A percentile compares a stretch with the other conserved stretches of the same genome.
These are phyloP conservation scores for Catenaria anguillulae DNA, from an alignment of 371 early-diverging fungal genomes.

Conservation along the genomic window DNA sequence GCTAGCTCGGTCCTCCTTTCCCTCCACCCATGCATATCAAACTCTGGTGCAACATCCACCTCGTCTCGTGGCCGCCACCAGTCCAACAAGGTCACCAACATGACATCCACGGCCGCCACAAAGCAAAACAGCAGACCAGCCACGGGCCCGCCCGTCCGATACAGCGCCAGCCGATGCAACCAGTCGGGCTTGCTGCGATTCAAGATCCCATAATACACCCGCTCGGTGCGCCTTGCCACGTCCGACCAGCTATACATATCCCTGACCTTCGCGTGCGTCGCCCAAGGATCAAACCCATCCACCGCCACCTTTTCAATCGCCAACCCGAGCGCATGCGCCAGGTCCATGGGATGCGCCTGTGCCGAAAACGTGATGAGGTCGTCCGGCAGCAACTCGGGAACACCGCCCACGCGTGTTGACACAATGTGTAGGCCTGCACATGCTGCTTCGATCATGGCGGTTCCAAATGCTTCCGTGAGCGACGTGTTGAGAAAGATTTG, in stretches of 20 bases:
- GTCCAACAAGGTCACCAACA: conserved; percentile 66
- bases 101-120: conserved; percentile 70
- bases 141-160: conserved; percentile 77
- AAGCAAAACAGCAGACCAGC: conserved; percentile 85
- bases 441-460: conserved; percentile 98
- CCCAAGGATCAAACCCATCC: conserved; percentile 44
- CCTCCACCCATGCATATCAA: conserved; percentile 11
- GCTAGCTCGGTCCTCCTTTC: too few species aligned
- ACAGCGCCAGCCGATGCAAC: conserved; percentile 64
- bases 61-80: conserved; percentile 55
- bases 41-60: conserved; percentile 53
- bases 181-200: conserved; percentile 13
- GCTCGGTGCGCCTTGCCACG: conserved; percentile 84
- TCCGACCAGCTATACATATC: conserved; percentile 93
- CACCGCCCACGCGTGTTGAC: conserved; percentile 96
- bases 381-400: conserved; percentile 92
- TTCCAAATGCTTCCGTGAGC: conserved; percentile 98
- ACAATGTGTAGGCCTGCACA: conserved; percentile 94
- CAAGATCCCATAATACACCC: conserved; percentile 20
- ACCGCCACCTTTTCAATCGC: not conserved
- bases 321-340: not conserved
- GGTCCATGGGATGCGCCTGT: not conserved
- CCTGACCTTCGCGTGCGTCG: conserved; percentile 66
- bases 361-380: conserved; percentile 56
- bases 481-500: conserved; percentile 97